Evolutionary conservation across 2,329 filamentous ascomycete genomes (phyloP), one percentile per base, ranked within the genome.

Genomic region (Aspergillus melleus): DNA sequence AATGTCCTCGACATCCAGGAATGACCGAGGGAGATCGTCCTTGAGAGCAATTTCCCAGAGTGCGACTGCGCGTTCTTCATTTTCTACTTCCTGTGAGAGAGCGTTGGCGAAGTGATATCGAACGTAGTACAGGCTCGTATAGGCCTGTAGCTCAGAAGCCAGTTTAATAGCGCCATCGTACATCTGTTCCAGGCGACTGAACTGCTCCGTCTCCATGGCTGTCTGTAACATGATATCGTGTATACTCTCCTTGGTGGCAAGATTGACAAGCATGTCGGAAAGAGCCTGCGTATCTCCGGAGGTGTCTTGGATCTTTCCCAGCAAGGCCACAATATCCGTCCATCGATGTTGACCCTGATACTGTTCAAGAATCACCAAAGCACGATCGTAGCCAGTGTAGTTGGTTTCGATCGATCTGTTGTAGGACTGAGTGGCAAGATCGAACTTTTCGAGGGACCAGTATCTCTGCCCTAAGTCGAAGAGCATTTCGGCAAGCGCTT

Each of bases 161-260:
- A 62, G 24, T 26, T 60, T 42, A 55, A 70, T 68, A 47, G 66
- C 64, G 20, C 49, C 51, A 12, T 66, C 52, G 22, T 70, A 68
- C 19, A 67, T 61, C n/a, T 47, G 50, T 39, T 64, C 63, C 30
- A 68, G 44, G 49, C 67, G 24, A 44, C 61, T 59, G 29, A 66
- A 61, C 42, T 61, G 55, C 6, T 57, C 49, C 3, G 62, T 65
- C 51, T 65, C 59, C n/a, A 66, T 54, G n/a, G 60, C 62, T 46
- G 60, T 56, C 16, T 64, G 57, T 16, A 64, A 46, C 24, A 67
- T 10, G 16, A 62, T 62, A 3, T 47, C 50, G 52, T 66, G 63
- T 46, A 68, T 51, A 4, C 55, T 55, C 6, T 64, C 64, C 19
- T 60, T 51, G 2, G 36, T 32, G 22, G 62, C 60, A 6, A 65